Evolutionary conservation across 2,329 filamentous ascomycete genomes (phyloP), one percentile per base, ranked within the genome.

Genomic region (Ustilaginoidea virens): DNA sequence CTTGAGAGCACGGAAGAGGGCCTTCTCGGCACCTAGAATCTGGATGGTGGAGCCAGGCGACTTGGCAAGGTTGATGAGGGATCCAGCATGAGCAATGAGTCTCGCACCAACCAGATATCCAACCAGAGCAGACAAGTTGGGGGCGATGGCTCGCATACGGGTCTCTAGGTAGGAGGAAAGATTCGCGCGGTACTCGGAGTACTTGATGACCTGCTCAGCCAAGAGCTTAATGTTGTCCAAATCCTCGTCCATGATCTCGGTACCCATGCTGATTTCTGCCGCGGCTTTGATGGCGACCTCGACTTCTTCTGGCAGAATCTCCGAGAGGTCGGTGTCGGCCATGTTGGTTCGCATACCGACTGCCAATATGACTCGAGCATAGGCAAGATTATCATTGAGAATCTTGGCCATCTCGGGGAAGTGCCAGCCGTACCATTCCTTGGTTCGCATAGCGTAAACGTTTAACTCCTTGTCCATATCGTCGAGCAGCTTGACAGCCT

Each of bases 391-490:
- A 67, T 98, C 90, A 56, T 92, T 92, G 43, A 94, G 69, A 49
- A 96, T 93, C 61, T 86, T 87, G 49, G 82, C 86, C 69, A 98
- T 75, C 63, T 98, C 90, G 23, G 90, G 90, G 65, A 96, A 98
- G 60, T 96, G 90, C 90, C 90, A 98, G 47, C 90, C 90, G 53
- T 98, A 98, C 90, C 90, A 98, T 58, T 98, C 90, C 74, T 96
- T 96, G 37, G 94, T 85, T 55, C 90, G 72, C 90, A 98, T 98
- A 39, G 90, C 87, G 51, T 94, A 96, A 44, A 82, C 90, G 65
- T 98, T 98, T 39, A 98, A 66, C 59, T 98, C 90, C 68, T 98
- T 98, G 64, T 98, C 90, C 36, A 98, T 64, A 40, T 98, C 90
- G 51, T 98, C 90, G 26, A 98, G 68, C 29, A 94, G 72, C 39